Evolutionary conservation across 2,329 filamentous ascomycete species (phyloP), one percentile per base, ranked within the genome.

Genomic region (Elsinoe arachidis): DNA sequence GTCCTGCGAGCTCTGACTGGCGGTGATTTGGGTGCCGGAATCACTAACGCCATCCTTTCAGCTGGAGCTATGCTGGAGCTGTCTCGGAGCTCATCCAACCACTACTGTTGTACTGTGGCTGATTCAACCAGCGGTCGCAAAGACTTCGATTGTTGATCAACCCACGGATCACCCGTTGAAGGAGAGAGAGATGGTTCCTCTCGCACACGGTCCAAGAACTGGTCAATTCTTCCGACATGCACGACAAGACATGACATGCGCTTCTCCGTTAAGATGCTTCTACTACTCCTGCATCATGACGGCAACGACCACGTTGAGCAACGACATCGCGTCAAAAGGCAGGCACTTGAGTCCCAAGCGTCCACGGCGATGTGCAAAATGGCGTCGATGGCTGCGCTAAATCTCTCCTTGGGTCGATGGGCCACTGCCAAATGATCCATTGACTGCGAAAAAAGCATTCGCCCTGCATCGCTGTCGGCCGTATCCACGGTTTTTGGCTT

Each of bases 401-500:
- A 30, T 14, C 33, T 23, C 49, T n/a, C 10, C 33, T 53, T 37
- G 49, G 49, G 49, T 38, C 35, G 23, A 53, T 34, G 34, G 49
- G 17, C 12, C 49, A 39, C 10, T 53, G 49, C 47, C 34, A 53
- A 53, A 39, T 53, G 49, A 53, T 53, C 49, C 49, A 53, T 39
- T 46, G 33, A 14, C 33, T 37, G 15, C 6, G 26, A 21, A 53
- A 53, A 53, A 53, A 53, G 49, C 49, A 39, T 53, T 39, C 33
- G 49, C 49, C 33, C 49, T 53, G 49, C 49, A 53, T 53, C 33
- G 49, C 33, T 53, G 49, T 53, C 49, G 49, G 49, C 49, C 49
- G 34, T 53, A 39, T 23, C 11, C 33, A n/a, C 5, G 26, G n/a
- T n/a, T 53, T 26, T 53, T 53, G 49, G 34, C 49, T 53, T 53